Conservation (phyloP, 306 rosid genomes). For the Medicago truncatula region DNA sequence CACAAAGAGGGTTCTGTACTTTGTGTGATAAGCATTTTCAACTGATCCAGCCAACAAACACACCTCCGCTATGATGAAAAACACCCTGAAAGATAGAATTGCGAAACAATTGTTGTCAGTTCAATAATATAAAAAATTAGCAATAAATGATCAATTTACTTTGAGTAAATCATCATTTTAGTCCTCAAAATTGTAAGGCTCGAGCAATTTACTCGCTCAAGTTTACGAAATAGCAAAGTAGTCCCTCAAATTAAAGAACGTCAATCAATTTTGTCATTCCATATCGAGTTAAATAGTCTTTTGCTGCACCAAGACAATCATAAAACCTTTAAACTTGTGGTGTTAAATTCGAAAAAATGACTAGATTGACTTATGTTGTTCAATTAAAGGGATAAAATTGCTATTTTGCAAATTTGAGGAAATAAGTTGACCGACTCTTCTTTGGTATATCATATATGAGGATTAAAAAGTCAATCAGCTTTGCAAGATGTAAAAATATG, state of each 20-base stretch:
- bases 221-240: not conserved
- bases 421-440: not conserved
- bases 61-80: constrained; percentile 86
- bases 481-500: constrained; percentile 10
- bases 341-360: too few relatives aligned
- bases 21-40: constrained; percentile 91
- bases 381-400: not conserved
- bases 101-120: constrained; percentile 12
- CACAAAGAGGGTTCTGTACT: constrained; percentile 59
- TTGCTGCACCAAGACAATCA: too few relatives aligned
- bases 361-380: too few relatives aligned
- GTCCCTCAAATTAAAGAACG: too few relatives aligned
- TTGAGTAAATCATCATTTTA: not conserved
- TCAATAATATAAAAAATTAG: not conserved
- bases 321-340: too few relatives aligned
- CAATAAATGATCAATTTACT: constrained; percentile 5
- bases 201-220: not conserved
- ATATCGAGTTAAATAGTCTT: too few relatives aligned
- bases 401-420: not conserved
- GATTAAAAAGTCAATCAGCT: constrained; percentile 9
- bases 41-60: constrained; percentile 96
- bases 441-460: not conserved
- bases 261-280: too few relatives aligned
- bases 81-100: constrained; percentile 59
- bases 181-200: not conserved